Percentiles rank a stretch among this genome's conserved stretches.
These are phyloP conservation scores for Cyberlindnera euphorbiae DNA, from an alignment of 805 yeast species.

Conservation along the genomic window DNA sequence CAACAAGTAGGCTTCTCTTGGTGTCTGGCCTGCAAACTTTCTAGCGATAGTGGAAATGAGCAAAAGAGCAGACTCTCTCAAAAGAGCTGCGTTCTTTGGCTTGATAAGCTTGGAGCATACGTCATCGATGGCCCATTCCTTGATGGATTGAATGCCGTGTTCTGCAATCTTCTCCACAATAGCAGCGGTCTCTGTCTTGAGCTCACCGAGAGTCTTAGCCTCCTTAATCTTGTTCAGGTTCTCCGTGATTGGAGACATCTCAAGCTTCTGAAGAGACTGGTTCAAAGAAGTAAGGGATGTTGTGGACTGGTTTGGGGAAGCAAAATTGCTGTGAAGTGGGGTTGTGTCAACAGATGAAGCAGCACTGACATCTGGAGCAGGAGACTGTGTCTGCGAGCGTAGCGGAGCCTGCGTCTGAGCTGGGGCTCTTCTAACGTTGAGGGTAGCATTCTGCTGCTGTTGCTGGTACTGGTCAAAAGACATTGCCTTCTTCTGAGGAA, in stretches of 20 bases:
- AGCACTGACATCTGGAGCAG: slow-evolving; percentile 8
- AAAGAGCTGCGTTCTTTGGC: slow-evolving; percentile 65
- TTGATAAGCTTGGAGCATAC: slow-evolving; percentile 62
- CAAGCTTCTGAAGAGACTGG: slow-evolving; percentile 63
- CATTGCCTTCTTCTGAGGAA: slow-evolving; percentile 20
- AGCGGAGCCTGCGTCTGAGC: not conserved
- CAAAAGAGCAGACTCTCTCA: slow-evolving; percentile 73
- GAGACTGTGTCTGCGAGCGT: not conserved
- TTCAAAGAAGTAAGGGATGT: slow-evolving; percentile 70
- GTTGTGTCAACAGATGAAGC: slow-evolving; percentile 20
- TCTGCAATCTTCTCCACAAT: slow-evolving; percentile 45
- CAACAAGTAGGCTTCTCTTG: slow-evolving; percentile 70
- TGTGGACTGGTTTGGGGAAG: slow-evolving; percentile 51
- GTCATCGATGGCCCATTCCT: slow-evolving; percentile 62
- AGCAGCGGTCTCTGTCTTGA: slow-evolving; percentile 29
- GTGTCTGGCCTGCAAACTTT: slow-evolving; percentile 61
- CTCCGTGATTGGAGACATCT: slow-evolving; percentile 61
- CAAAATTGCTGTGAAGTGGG: slow-evolving; percentile 22
- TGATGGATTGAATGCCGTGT: slow-evolving; percentile 43
- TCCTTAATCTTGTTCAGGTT: slow-evolving; percentile 47
- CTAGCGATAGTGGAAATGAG: slow-evolving; percentile 55
- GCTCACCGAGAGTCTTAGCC: slow-evolving; percentile 30
- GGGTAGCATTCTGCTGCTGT: slow-evolving; percentile 15
- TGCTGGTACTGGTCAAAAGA: slow-evolving; percentile 24
- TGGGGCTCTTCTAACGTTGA: slow-evolving; percentile 16